Base-by-base conservation (phyloP, 2,329 filamentous ascomycete species). In the Colletotrichum cordylinicola region DNA sequence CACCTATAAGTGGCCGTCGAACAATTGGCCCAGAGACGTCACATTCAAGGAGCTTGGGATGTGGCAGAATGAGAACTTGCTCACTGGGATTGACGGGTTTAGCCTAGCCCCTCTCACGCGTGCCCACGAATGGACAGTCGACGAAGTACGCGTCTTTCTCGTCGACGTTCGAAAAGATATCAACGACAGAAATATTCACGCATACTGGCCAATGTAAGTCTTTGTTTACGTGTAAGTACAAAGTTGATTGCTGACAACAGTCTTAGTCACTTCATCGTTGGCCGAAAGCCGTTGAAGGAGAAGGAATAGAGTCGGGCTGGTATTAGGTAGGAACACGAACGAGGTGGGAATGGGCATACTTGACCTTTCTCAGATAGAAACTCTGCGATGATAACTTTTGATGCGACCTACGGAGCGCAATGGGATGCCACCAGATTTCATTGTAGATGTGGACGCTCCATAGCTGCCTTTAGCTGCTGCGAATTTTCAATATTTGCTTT, bases 101-200 rank as follows among this genome's bases (percentile, higher is more conserved):
- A 85, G 80, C 15, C 79, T 85, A 69, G 81, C 81, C 1, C 80
- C 84, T 1, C 83, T 84, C 55, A 85, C 83, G 4, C 80, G 82
- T 21, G 80, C 80, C 0, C 77, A 83, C 7, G 79, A 79, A 0
- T 86, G 85, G 85, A 80, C 79, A 8, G 73, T 79, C 1, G 77
- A 80, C 4, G 80, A 85, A 76, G 81, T 85, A 1, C 78, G 83
- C 31, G 70, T 82, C 3, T 84, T 48, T 0, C 18, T 48, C 10
- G 21, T 48, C 4, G 39, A 48, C 39, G 39, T 48, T 48, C 39
- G 18, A 4, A 48, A 48, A 10, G 39, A 0, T 0, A n/a, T 48
- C 39, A 48, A n/a, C 18, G 6, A 48, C 10, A 48, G 39, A 12
- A n/a, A 21, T 1, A 48, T 48, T 48, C 39, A 48, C 18, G 39